A percentile compares a stretch with the other conserved stretches of the same genome.
phyloP scores from a whole-genome alignment of 306 rosid species.

The Castanospermum australe region DNA sequence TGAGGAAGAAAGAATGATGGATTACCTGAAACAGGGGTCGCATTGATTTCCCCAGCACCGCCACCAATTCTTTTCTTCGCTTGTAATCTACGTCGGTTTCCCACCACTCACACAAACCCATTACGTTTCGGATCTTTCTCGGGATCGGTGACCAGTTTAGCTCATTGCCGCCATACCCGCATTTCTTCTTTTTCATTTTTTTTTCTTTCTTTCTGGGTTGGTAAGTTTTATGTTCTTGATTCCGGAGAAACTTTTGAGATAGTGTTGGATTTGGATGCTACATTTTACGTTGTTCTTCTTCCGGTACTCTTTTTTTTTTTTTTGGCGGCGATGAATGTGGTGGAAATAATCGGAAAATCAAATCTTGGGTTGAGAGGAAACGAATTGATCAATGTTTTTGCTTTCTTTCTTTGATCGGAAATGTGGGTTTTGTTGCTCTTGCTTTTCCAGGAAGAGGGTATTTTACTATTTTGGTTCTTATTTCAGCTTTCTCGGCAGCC shows the following conservation, averaged over 20 bases:
- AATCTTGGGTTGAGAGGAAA: not conserved
- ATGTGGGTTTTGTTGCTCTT: slow-evolving; percentile 23
- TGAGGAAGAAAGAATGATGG: slow-evolving; percentile 29
- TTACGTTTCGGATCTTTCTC: slow-evolving; percentile 65
- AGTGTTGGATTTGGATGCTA: slow-evolving; percentile 8
- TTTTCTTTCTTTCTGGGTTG: not conserved
- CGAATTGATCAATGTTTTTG: not conserved
- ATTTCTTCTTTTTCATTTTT: not conserved
- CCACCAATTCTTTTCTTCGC: slow-evolving; percentile 63
- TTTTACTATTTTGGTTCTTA: slow-evolving; percentile 4
- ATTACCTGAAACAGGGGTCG: slow-evolving; percentile 8
- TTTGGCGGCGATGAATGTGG: not conserved
- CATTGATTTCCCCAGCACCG: not conserved
- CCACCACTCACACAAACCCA: too few relatives aligned
- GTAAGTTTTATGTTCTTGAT: slow-evolving; percentile 23
- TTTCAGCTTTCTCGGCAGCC: slow-evolving; percentile 16
- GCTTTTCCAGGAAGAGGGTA: not conserved
- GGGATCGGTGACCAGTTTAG: slow-evolving; percentile 19
- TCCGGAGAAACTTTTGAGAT: not conserved
- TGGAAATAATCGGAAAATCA: slow-evolving; percentile 1
- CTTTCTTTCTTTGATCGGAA: slow-evolving; percentile 3
- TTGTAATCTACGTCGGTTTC: slow-evolving; percentile 58
- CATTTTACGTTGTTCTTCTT: slow-evolving; percentile 14
- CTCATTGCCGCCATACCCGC: slow-evolving; percentile 1
- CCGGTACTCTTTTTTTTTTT: not conserved